Evolutionary conservation across 805 yeast genomes (phyloP), one percentile per base, ranked within the genome.

Genomic region (Candida lessepsii): DNA sequence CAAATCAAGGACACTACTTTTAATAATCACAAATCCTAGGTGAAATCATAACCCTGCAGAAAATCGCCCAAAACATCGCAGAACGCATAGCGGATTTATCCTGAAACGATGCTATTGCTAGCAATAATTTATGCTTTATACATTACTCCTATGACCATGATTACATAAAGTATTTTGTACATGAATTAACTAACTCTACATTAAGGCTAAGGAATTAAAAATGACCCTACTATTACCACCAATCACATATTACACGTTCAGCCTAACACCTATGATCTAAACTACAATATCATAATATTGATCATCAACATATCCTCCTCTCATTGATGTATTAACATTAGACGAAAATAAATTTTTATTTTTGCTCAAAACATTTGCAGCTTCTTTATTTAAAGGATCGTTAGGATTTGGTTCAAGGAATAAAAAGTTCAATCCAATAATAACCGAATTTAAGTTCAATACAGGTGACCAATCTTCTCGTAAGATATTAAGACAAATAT

Each of bases 391-490:
- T 51, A 91, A 73, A 3, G 98, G 98, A 58, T 91, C 98, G 46
- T 80, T 81, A 1, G 95, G 83, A 57, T 88, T 91, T 6, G 97
- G 96, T 50, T 91, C 97, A 39, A 87, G 65, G 51, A 91, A 89
- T 45, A 91, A 71, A 56, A 83, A 89, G 53, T 89, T 77, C 39
- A 91, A 70, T 0, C 99, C 98, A 28, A 90, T 81, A 41, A 90
- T 71, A 7, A 91, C 81, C 4, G 90, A 73, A 56, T 85, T 87
- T 54, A 91, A 65, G 43, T 84, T 86, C 49, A 91, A 69, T 0
- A 89, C 96, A 0, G 99, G 98, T 20, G 89, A 81, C 99, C 99
- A 91, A 59, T 91, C 98, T 58, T 90, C 96, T 50, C 98, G 70
- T 44, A 91, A 69, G 25, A 91, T 90, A 57, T 91, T 91, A 45